Conservation (phyloP, 495 filamentous ascomycete species). For the Podospora comata region DNA sequence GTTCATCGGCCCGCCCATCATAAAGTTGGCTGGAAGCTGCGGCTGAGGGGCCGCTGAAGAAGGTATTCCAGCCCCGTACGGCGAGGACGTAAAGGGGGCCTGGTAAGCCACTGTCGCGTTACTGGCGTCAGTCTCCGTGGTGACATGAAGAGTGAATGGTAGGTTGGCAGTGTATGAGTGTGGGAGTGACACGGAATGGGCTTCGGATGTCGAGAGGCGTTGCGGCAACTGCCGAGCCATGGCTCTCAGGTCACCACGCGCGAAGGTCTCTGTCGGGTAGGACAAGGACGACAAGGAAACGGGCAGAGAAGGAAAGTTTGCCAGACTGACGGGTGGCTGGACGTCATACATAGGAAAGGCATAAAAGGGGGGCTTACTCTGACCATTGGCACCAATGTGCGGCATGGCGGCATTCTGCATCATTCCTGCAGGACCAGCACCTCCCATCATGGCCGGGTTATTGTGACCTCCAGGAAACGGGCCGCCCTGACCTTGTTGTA, state of each 20-base stretch:
- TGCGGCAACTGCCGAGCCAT: constrained; percentile 13
- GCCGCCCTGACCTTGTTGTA: constrained; percentile 42
- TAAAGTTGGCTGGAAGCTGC: constrained; percentile 49
- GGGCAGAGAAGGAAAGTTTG: constrained; percentile 12
- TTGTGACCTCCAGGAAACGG: constrained; percentile 39
- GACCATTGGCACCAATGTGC: constrained; percentile 51
- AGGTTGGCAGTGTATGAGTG: constrained; percentile 1
- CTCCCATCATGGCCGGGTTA: constrained; percentile 48
- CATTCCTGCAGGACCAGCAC: constrained; percentile 49
- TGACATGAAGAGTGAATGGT: constrained; percentile 11
- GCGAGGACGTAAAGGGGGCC: constrained; percentile 49
- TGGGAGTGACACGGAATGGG: constrained; percentile 3
- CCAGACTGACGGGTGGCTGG: not conserved
- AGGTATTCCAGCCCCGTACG: constrained; percentile 46
- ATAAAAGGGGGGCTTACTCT: constrained; percentile 42
- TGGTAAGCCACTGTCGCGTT: constrained; percentile 49
- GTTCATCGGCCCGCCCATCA: constrained; percentile 43
- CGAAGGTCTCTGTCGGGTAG: constrained; percentile 4
- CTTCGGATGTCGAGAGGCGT: not conserved
- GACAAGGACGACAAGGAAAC: constrained; percentile 17
- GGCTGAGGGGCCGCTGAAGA: constrained; percentile 43
- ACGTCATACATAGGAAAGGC: constrained; percentile 15
- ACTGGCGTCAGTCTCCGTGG: constrained; percentile 21
- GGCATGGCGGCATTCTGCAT: constrained; percentile 53
- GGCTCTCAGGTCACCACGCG: constrained; percentile 1